Evolutionary conservation across 495 filamentous ascomycete species (phyloP).

Genomic region (Evernia prunastri): DNA sequence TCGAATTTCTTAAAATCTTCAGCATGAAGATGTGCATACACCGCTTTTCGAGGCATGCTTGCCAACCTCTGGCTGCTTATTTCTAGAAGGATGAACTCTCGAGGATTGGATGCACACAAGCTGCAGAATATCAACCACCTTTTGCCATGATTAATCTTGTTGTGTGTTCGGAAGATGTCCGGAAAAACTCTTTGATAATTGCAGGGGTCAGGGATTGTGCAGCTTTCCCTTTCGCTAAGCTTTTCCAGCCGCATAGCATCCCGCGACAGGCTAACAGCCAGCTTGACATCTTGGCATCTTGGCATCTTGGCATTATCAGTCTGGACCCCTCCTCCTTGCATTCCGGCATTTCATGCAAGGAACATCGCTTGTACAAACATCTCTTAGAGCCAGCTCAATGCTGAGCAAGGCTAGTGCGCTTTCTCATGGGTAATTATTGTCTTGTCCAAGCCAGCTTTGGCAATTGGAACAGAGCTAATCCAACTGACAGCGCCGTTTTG

Average conservation of each 20-base stretch:
- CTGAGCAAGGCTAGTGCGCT: constrained; percentile 15
- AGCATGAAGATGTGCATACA: constrained; percentile 25
- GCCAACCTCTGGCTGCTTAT: not conserved
- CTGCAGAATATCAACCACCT: not conserved
- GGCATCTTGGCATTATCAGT: constrained; percentile 1
- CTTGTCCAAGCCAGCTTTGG: not conserved
- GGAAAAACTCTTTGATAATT: not conserved
- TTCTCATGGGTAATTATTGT: constrained; percentile 16
- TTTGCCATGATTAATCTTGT: not conserved
- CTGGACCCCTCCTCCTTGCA: not conserved
- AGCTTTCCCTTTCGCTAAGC: not conserved
- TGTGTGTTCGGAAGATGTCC: not conserved
- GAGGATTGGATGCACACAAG: not conserved
- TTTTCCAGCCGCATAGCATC: not conserved
- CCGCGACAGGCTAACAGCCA: not conserved
- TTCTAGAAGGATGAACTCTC: not conserved
- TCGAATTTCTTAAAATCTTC: not conserved
- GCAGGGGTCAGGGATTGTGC: no score
- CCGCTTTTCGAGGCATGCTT: constrained; percentile 50
- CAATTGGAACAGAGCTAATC: constrained; percentile 8
- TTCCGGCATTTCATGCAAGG: constrained; percentile 11
- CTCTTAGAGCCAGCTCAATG: constrained; percentile 14
- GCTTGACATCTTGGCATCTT: not conserved
- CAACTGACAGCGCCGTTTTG: constrained; percentile 12
- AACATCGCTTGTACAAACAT: not conserved